Percentiles rank a stretch among this genome's conserved stretches.
Conservation (phyloP, 2,329 filamentous ascomycete genomes). For the Neonectria ditissima region DNA sequence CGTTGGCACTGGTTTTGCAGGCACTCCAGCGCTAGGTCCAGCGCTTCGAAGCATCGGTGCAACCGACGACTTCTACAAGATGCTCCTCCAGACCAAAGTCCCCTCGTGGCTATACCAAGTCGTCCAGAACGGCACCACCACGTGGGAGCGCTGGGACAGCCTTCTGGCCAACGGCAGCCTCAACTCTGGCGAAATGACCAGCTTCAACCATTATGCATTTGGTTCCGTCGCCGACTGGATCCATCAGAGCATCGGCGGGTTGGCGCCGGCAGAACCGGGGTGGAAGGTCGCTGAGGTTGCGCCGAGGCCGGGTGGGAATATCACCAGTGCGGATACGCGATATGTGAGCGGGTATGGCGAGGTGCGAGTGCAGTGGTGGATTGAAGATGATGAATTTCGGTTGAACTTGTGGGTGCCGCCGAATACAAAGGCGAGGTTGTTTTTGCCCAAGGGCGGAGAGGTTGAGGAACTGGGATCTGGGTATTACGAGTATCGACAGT, state of each 20-base stretch:
- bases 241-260: conserved; percentile 56
- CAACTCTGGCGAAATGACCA: conserved; percentile 61
- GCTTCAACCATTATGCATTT: conserved; percentile 64
- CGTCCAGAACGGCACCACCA: conserved; percentile 59
- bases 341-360: conserved; percentile 21
- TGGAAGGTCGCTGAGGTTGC: conserved; percentile 54
- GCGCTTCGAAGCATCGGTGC: conserved; percentile 37
- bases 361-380: conserved; percentile 15
- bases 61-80: conserved; percentile 56
- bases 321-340: conserved; percentile 19
- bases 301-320: conserved; percentile 49
- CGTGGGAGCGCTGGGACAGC: conserved; percentile 65
- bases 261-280: conserved; percentile 53
- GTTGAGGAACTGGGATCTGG: conserved; percentile 15
- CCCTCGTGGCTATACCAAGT: conserved; percentile 64
- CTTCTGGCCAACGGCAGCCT: conserved; percentile 57
- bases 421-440: conserved; percentile 15
- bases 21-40: conserved; percentile 2
- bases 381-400: neutral
- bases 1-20: conserved; percentile 55
- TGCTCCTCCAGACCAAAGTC: conserved; percentile 59
- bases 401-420: conserved; percentile 22
- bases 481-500: conserved; percentile 22
- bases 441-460: conserved; percentile 12
- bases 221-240: conserved; percentile 62